Percentiles rank a stretch among this genome's conserved stretches.
These are phyloP conservation scores for Diplocarpon rosae DNA, from an alignment of 2,329 filamentous ascomycete species.

Conservation along the genomic window DNA sequence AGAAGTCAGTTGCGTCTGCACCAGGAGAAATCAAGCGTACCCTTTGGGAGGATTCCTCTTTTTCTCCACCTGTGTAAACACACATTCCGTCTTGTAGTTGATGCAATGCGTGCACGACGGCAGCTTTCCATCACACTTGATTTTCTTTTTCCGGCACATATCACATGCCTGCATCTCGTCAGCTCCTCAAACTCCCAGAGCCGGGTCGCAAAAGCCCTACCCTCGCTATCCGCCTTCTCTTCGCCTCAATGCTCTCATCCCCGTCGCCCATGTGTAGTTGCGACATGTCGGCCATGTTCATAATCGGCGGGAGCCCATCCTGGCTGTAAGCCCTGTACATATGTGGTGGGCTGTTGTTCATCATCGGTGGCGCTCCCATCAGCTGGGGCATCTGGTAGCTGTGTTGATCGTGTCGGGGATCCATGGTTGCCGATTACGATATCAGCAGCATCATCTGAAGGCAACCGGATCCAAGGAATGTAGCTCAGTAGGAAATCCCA, in stretches of 20 bases:
- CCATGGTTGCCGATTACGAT: conserved; percentile 19
- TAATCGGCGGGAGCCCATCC: conserved; percentile 45
- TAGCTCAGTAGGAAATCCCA: not conserved
- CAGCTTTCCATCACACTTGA: conserved; percentile 95
- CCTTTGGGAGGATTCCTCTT: conserved; percentile 95
- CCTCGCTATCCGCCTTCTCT: conserved; percentile 44
- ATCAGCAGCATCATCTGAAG: conserved; percentile 9
- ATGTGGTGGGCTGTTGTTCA: conserved; percentile 58
- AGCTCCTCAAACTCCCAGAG: conserved; percentile 6
- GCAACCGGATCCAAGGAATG: not conserved
- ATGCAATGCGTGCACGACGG: conserved; percentile 91
- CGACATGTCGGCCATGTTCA: conserved; percentile 44
- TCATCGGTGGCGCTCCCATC: conserved; percentile 46
- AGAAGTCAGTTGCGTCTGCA: conserved; percentile 14
- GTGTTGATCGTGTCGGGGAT: conserved; percentile 29
- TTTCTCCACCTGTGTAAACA: conserved; percentile 98
- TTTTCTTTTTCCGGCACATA: conserved; percentile 88
- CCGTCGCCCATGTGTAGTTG: conserved; percentile 51
- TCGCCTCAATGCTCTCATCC: conserved; percentile 68
- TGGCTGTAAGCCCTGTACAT: conserved; percentile 54
- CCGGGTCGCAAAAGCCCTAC: conserved; percentile 33
- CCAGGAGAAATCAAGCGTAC: conserved; percentile 37
- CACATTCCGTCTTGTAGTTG: conserved; percentile 96
- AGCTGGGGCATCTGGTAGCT: conserved; percentile 47
- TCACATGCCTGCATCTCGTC: conserved; percentile 41